Percentiles rank a stretch among this genome's conserved stretches.
Evolutionary conservation across 176 grass and related monocot genomes (phyloP).

Genomic region (Thinopyrum elongatum): DNA sequence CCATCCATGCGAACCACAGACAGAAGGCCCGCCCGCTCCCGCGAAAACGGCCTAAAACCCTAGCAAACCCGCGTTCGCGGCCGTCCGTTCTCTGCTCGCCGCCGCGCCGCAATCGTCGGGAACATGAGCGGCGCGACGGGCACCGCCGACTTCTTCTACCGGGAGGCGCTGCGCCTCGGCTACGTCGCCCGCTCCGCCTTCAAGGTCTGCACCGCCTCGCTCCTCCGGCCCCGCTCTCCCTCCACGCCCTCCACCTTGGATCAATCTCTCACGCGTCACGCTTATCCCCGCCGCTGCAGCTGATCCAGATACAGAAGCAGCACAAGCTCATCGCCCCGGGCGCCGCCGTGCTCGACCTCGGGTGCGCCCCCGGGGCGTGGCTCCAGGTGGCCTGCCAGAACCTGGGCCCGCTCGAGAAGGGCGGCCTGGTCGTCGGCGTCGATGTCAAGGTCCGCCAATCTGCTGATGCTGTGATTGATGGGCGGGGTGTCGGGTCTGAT

Average conservation of each 20-base stretch:
- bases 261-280: neutral
- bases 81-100: neutral
- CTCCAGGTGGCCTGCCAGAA: conserved; percentile 88
- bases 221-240: neutral
- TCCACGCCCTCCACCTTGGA: neutral
- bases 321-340: conserved; percentile 53
- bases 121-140: conserved; percentile 50
- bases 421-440: conserved; percentile 64
- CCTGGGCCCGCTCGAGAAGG: conserved; percentile 67
- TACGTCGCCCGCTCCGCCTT: conserved; percentile 85
- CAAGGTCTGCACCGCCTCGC: conserved; percentile 40
- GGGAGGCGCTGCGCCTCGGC: conserved; percentile 74
- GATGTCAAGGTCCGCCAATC: conserved; percentile 60
- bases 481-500: conserved; percentile 18
- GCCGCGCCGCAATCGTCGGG: neutral
- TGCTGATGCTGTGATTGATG: neutral
- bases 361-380: conserved; percentile 80
- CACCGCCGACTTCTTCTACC: conserved; percentile 86
- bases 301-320: conserved; percentile 89
- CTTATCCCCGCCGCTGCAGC: conserved; percentile 33
- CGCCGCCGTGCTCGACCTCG: conserved; percentile 73
- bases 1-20: no score
- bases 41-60: conserved; percentile 33
- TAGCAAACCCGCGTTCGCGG: neutral
- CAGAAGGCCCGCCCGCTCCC: neutral